A percentile compares a stretch with the other conserved stretches of the same genome.
Conservation (phyloP, 768 basidiomycete genomes). For the Lyophyllum atratum region DNA sequence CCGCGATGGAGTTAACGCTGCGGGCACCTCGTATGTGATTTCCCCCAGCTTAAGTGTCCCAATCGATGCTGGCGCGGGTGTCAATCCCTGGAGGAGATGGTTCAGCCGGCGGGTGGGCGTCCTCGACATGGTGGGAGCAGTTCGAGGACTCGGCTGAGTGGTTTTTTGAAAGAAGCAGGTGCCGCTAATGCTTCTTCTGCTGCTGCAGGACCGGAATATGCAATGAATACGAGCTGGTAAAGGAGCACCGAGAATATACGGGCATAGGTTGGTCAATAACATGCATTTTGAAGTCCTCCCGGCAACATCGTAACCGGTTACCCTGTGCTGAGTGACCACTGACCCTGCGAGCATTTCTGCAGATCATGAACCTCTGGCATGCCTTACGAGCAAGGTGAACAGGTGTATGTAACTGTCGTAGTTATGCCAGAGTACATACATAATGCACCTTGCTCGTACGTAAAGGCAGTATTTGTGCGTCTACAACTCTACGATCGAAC, state of each 20-base stretch:
- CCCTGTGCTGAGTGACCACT: not conserved
- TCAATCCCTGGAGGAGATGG: slow-evolving; percentile 46
- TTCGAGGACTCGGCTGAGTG: not conserved
- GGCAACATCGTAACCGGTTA: slow-evolving; percentile 9
- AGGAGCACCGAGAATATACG: slow-evolving; percentile 6
- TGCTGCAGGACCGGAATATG: not conserved
- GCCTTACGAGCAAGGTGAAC: too few relatives aligned
- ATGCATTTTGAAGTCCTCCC: slow-evolving; percentile 14
- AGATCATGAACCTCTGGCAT: too few relatives aligned
- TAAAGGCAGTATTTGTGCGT: too few relatives aligned
- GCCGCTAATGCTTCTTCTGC: not conserved
- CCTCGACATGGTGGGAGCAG: slow-evolving; percentile 29
- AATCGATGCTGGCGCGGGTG: slow-evolving; percentile 39
- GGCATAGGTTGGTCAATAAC: slow-evolving; percentile 12
- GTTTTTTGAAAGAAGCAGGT: not conserved
- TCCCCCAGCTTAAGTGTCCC: slow-evolving; percentile 60
- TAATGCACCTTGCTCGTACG: too few relatives aligned
- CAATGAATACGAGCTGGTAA: not conserved
- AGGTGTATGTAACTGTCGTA: too few relatives aligned
- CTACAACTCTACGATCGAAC: too few relatives aligned
- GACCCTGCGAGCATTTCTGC: too few relatives aligned
- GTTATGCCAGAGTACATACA: too few relatives aligned
- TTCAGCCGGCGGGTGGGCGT: slow-evolving; percentile 46
- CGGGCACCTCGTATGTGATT: slow-evolving; percentile 56
- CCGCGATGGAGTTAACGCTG: slow-evolving; percentile 47